Percentiles rank a stretch among this genome's conserved stretches.
Evolutionary conservation across 2,329 filamentous ascomycete genomes (phyloP).

Genomic region (Alternaria sp.): DNA sequence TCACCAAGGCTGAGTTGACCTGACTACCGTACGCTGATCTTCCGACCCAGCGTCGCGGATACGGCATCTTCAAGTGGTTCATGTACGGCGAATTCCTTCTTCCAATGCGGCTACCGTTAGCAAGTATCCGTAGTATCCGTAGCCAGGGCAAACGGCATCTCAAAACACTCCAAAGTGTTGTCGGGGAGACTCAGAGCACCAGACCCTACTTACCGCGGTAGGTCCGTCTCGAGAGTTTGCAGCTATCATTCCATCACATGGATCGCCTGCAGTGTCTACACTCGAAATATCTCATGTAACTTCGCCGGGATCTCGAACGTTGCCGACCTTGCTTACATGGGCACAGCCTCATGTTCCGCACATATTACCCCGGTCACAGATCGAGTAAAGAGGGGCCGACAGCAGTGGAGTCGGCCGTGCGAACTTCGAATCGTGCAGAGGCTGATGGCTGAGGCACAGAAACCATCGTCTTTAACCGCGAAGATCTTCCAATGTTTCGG

Average conservation of each 20-base stretch:
- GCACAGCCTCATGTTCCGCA: background rate
- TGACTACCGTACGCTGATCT: background rate
- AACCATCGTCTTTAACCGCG: background rate
- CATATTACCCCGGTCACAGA: background rate
- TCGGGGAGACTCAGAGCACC: background rate
- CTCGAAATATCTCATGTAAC: background rate
- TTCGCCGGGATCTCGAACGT: background rate
- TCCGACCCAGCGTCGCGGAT: background rate
- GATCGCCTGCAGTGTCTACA: background rate
- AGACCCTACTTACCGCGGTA: background rate
- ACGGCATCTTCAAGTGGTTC: background rate
- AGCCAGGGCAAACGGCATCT: background rate
- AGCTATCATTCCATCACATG: background rate
- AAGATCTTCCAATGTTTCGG: background rate
- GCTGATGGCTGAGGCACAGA: background rate
- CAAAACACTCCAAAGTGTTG: background rate
- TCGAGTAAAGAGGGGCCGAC: background rate
- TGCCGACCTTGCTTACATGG: background rate
- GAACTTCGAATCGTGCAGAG: background rate
- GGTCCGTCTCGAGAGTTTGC: background rate
- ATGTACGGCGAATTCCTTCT: background rate
- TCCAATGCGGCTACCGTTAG: background rate
- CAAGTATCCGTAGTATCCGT: background rate
- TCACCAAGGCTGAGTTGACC: background rate
- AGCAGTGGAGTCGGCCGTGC: background rate